phyloP scores from a whole-genome alignment of 768 basidiomycete species.

The Coprinellus aureogranulatus region DNA sequence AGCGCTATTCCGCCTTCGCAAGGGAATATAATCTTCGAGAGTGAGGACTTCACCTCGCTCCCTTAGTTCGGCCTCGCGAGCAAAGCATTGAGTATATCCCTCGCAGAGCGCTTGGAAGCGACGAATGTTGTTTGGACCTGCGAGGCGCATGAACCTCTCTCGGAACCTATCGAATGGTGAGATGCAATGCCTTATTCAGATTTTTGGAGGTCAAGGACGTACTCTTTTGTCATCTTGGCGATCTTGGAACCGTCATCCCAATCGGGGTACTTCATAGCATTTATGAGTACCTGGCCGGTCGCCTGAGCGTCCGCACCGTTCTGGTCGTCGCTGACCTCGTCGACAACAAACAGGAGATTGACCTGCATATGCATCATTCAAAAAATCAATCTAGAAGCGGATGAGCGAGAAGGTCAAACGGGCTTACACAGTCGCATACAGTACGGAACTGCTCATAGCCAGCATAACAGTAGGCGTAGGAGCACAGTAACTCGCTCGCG shows the following conservation, averaged over 20 bases:
- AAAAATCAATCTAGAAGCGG: background rate
- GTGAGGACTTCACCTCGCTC: slow-evolving; percentile 54
- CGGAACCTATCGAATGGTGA: slow-evolving; percentile 44
- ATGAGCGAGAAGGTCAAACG: background rate
- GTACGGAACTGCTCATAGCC: slow-evolving; percentile 57
- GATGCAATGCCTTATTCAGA: slow-evolving; percentile 1
- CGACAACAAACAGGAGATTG: slow-evolving; percentile 63
- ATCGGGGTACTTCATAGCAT: slow-evolving; percentile 48
- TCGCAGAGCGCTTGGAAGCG: slow-evolving; percentile 54
- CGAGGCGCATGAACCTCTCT: slow-evolving; percentile 41
- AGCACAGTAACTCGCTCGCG: slow-evolving; percentile 58
- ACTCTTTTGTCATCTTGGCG: slow-evolving; percentile 62
- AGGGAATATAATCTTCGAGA: slow-evolving; percentile 48
- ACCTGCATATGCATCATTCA: slow-evolving; percentile 29
- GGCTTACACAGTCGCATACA: slow-evolving; percentile 56
- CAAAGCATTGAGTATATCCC: slow-evolving; percentile 57
- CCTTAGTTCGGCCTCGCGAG: slow-evolving; percentile 60
- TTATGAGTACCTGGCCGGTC: slow-evolving; percentile 52
- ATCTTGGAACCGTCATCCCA: slow-evolving; percentile 59
- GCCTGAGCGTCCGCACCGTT: slow-evolving; percentile 50
- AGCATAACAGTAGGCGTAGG: slow-evolving; percentile 58
- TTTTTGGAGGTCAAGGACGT: slow-evolving; percentile 21
- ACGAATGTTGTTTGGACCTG: slow-evolving; percentile 43
- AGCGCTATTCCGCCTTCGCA: slow-evolving; percentile 70
- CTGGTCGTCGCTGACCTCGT: slow-evolving; percentile 70